A percentile compares a stretch with the other conserved stretches of the same genome.
Evolutionary conservation across 177 flowering plant species (phyloP).

Genomic region (Vitis hybrid): DNA sequence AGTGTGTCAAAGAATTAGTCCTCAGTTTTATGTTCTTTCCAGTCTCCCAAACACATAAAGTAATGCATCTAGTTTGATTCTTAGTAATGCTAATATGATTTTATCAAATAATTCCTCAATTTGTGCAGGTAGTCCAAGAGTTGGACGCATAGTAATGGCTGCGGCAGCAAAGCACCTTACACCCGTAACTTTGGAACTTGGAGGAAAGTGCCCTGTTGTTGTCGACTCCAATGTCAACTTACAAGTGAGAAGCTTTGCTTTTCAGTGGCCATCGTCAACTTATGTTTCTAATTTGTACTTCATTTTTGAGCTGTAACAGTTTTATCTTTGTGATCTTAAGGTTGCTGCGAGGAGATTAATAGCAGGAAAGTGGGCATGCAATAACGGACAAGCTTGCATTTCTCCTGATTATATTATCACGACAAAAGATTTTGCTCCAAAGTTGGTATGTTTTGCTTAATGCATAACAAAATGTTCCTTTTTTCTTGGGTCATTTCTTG

Average conservation of each 20-base stretch:
- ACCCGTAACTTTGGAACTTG: conserved; percentile 56
- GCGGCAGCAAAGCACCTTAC: conserved; percentile 67
- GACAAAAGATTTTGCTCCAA: conserved; percentile 62
- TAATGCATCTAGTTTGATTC: not conserved
- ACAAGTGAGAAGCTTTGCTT: conserved; percentile 21
- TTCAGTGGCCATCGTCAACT: not conserved
- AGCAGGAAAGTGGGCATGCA: conserved; percentile 75
- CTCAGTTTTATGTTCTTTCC: no score
- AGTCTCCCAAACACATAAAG: no score
- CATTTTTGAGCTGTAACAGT: no score
- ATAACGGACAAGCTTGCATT: conserved; percentile 77
- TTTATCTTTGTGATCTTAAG: conserved; percentile 12
- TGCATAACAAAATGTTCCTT: not conserved
- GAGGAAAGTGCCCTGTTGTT: conserved; percentile 57
- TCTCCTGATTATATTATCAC: conserved; percentile 71
- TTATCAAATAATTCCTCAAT: not conserved
- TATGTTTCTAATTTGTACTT: no score
- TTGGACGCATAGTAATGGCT: conserved; percentile 58
- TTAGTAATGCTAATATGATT: not conserved
- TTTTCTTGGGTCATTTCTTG: not conserved
- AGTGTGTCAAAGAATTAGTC: no score
- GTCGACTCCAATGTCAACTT: conserved; percentile 41
- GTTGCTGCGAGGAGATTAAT: conserved; percentile 48
- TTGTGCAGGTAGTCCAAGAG: conserved; percentile 42
- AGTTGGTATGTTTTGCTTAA: conserved; percentile 22